Base-by-base conservation (phyloP, 768 basidiomycete species). In the Russula earlei region DNA sequence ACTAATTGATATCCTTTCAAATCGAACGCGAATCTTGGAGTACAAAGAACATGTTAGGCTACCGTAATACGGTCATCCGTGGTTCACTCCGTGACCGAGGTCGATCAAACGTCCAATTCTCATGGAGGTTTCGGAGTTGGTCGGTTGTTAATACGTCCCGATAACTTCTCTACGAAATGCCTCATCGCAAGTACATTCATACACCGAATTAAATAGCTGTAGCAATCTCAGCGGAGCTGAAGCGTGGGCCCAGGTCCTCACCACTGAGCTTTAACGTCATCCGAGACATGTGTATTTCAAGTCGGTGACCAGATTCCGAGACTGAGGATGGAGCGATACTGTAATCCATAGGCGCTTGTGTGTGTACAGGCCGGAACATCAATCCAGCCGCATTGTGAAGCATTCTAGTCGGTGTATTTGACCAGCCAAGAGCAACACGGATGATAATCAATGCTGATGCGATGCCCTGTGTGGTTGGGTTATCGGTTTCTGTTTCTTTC, bases 401-500 rank as follows among this genome's bases (percentile, higher is more conserved):
- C 25, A 15, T 2, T 5, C 36, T 14, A 2, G 34, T 10, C 2
- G 36, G n/a, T 10, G 29, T 3, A 25, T 22, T 48, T 20, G 52
- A 58, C 34, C 49, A 4, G 3, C 52, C 57, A 7, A 58, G 57
- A 27, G 52, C 52, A 29, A 58, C 47, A 11, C 57, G 57, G 10
- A 54, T 53, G 34, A 53, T 22, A 15, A 58, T 58, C 40, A 58
- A 36, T 15, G 47, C 12, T 4, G 52, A 36, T n/a, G 57, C 57
- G 5, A 58, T 58, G 22, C 57, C 52, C 57, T 58, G 36, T 37
- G 25, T 44, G 22, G 15, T 22, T 12, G 34, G 11, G 20, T 12
- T 22, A 29, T 10, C 17, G 5, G 17, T 31, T 34, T 17, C 7
- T 29, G 5, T 19, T 25, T 14, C 34, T 33, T 33, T 11, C 17